Conservation (phyloP, 2,329 filamentous ascomycete species). For the Furcasterigmium sp. region DNA sequence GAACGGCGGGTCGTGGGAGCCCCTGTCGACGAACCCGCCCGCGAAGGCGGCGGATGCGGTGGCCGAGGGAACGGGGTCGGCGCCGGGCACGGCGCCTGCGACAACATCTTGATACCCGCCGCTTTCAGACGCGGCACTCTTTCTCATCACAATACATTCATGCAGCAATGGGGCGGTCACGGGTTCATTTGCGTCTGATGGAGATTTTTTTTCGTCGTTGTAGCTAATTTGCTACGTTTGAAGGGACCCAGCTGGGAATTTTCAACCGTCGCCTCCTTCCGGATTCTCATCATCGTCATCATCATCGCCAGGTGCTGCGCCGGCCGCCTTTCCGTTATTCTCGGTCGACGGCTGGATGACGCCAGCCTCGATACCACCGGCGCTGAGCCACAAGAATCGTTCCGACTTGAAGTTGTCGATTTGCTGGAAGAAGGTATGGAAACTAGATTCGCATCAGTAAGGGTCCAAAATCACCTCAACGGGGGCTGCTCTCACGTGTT, state of each 20-base stretch:
- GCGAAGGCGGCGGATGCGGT: constrained; percentile 6
- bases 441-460: constrained; percentile 5
- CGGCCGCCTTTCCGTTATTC: constrained; percentile 29
- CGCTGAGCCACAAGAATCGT: constrained; percentile 71
- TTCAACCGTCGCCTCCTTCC: constrained; percentile 37
- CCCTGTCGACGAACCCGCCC: constrained; percentile 8
- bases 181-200: too few relatives aligned
- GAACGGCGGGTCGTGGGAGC: constrained; percentile 31
- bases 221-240: background rate
- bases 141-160: too few relatives aligned
- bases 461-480: constrained; percentile 32
- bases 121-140: too few relatives aligned
- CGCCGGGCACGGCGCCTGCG: background rate
- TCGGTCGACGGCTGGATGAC: constrained; percentile 38
- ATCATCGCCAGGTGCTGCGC: constrained; percentile 24
- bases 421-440: constrained; percentile 68
- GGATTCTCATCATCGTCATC: constrained; percentile 42
- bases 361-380: constrained; percentile 59
- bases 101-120: too few relatives aligned
- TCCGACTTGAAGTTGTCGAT: constrained; percentile 68
- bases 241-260: background rate
- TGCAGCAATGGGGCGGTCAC: too few relatives aligned
- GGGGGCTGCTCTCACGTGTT: constrained; percentile 67
- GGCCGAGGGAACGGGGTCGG: background rate
- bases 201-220: too few relatives aligned